phyloP scores from a whole-genome alignment of 352 stramenopile genomes.

The Blastocystis sp. region DNA sequence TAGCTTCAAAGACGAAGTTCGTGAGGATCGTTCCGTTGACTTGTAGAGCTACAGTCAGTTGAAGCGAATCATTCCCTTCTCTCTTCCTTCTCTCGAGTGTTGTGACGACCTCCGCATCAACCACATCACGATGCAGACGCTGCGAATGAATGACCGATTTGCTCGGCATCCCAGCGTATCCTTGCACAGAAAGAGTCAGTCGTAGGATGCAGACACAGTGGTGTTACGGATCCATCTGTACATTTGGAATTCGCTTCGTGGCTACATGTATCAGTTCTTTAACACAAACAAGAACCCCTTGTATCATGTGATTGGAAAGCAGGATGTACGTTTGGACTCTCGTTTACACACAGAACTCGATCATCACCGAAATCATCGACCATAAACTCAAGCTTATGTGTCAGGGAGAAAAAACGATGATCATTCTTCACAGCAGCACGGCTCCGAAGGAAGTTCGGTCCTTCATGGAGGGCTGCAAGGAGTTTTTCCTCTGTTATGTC shows the following conservation, averaged over 20 bases:
- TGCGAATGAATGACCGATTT: slow-evolving; percentile 32
- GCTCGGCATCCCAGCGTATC: background rate
- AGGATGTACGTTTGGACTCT: background rate
- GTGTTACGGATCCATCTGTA: slow-evolving; percentile 14
- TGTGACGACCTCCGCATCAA: slow-evolving; percentile 39
- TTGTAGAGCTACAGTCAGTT: slow-evolving; percentile 7
- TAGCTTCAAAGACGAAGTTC: slow-evolving; percentile 29
- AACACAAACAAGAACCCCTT: slow-evolving; percentile 17
- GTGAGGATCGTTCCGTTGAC: background rate
- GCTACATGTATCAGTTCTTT: slow-evolving; percentile 54
- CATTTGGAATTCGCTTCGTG: slow-evolving; percentile 44
- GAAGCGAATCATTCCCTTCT: slow-evolving; percentile 27
- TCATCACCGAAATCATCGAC: slow-evolving; percentile 49
- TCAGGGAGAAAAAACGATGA: slow-evolving; percentile 52
- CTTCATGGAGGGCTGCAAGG: slow-evolving; percentile 8
- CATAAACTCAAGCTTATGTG: slow-evolving; percentile 40
- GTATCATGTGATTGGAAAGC: slow-evolving; percentile 17
- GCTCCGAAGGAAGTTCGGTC: slow-evolving; percentile 6
- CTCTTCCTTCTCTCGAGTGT: slow-evolving; percentile 28
- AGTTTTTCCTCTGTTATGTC: slow-evolving; percentile 43
- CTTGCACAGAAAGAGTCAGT: background rate
- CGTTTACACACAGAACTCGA: background rate
- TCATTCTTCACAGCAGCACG: slow-evolving; percentile 22
- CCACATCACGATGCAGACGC: slow-evolving; percentile 50
- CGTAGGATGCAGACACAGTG: slow-evolving; percentile 22